A percentile compares a stretch with the other conserved stretches of the same genome.
Evolutionary conservation across 225 moss, liverwort and hornwort genomes (phyloP).

Genomic region (Marchantia polymorpha): DNA sequence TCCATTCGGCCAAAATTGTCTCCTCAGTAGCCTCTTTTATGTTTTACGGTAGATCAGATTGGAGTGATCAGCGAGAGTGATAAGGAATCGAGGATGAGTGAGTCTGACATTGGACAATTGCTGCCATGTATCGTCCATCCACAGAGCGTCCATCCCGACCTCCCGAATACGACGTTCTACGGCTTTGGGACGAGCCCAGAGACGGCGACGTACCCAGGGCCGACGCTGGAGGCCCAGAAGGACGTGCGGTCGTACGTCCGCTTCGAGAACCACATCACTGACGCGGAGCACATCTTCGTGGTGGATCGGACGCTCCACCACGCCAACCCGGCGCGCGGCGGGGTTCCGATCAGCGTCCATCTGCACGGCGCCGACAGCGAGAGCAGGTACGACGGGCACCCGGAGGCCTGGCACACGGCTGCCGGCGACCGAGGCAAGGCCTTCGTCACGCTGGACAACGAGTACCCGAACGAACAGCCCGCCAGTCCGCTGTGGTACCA

Average conservation of each 20-base stretch:
- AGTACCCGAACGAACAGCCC: slow-evolving; percentile 48
- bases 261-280: slow-evolving; percentile 22
- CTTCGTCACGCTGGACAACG: slow-evolving; percentile 30
- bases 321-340: slow-evolving; percentile 47
- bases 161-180: slow-evolving; percentile 15
- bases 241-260: slow-evolving; percentile 9
- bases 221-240: neutral
- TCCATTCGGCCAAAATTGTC: too few relatives aligned
- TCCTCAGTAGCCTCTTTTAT: too few relatives aligned
- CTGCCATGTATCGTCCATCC: neutral
- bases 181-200: slow-evolving; percentile 8
- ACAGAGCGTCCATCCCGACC: slow-evolving; percentile 19
- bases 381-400: slow-evolving; percentile 43
- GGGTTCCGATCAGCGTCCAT: slow-evolving; percentile 51
- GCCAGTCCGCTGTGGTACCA: slow-evolving; percentile 56
- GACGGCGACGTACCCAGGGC: slow-evolving; percentile 18
- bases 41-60: too few relatives aligned
- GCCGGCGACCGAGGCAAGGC: slow-evolving; percentile 34
- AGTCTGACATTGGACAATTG: slow-evolving; percentile 13
- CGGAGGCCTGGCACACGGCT: slow-evolving; percentile 57
- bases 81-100: neutral
- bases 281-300: slow-evolving; percentile 16
- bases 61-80: too few relatives aligned
- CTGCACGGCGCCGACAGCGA: slow-evolving; percentile 47
- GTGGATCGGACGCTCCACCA: slow-evolving; percentile 45